Conservation (phyloP, 768 basidiomycete genomes). For the Dentipellis sp. region DNA sequence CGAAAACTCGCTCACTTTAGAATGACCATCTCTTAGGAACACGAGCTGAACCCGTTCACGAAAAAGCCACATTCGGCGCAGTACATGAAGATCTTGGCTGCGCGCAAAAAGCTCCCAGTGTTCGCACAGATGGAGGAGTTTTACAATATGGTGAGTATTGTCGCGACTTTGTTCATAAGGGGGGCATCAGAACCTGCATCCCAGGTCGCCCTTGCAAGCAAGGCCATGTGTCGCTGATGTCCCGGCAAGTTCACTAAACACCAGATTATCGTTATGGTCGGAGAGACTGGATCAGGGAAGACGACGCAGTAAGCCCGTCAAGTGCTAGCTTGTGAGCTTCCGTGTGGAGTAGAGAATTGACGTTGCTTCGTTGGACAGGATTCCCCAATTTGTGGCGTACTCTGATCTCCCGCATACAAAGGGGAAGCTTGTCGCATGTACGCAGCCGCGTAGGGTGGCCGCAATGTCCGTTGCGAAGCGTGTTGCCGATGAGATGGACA, state of each 20-base stretch:
- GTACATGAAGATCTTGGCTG: constrained; percentile 81
- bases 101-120: constrained; percentile 85
- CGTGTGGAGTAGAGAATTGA: background rate
- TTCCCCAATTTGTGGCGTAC: constrained; percentile 93
- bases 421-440: constrained; percentile 91
- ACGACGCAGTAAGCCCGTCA: constrained; percentile 71
- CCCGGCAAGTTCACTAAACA: constrained; percentile 53
- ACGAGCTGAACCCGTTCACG: constrained; percentile 84
- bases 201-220: constrained; percentile 13
- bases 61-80: constrained; percentile 63
- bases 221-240: constrained; percentile 19
- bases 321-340: background rate
- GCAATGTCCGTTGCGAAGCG: constrained; percentile 98
- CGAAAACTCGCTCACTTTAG: background rate
- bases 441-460: constrained; percentile 92
- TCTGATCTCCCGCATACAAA: constrained; percentile 87
- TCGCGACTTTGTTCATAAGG: constrained; percentile 8
- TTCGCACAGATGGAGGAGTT: constrained; percentile 92
- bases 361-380: constrained; percentile 36
- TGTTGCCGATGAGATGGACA: constrained; percentile 99
- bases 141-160: constrained; percentile 64
- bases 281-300: constrained; percentile 94
- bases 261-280: constrained; percentile 86
- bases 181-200: constrained; percentile 22
- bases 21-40: constrained; percentile 37